phyloP scores from a whole-genome alignment of 805 yeast genomes.

The Starmera amethionina region DNA sequence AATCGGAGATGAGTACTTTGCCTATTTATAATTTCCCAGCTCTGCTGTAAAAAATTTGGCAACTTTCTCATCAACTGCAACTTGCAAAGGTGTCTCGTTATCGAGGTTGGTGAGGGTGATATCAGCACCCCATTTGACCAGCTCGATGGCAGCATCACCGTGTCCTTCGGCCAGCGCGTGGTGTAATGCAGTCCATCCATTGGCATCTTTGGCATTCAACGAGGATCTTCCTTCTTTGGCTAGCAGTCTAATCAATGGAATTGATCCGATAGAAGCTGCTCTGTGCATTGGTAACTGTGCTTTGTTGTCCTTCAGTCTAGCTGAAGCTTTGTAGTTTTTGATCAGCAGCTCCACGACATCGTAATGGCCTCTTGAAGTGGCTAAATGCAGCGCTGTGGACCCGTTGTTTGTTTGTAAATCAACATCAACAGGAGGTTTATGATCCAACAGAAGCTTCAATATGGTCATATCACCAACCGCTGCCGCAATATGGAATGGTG shows the following conservation, averaged over 20 bases:
- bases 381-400: slow-evolving; percentile 65
- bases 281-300: slow-evolving; percentile 67
- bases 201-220: slow-evolving; percentile 54
- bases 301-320: slow-evolving; percentile 55
- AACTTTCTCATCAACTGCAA: slow-evolving; percentile 45
- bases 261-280: slow-evolving; percentile 72
- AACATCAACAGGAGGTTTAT: slow-evolving; percentile 48
- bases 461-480: slow-evolving; percentile 58
- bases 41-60: slow-evolving; percentile 25
- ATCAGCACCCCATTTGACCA: slow-evolving; percentile 66
- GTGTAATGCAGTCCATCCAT: slow-evolving; percentile 82
- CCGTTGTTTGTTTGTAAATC: slow-evolving; percentile 57
- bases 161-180: slow-evolving; percentile 89
- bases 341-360: slow-evolving; percentile 47
- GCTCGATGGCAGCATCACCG: slow-evolving; percentile 58
- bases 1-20: too few species aligned
- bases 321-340: slow-evolving; percentile 43
- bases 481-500: slow-evolving; percentile 75
- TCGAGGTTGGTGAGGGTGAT: slow-evolving; percentile 32
- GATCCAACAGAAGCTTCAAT: slow-evolving; percentile 37
- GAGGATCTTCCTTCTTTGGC: slow-evolving; percentile 46
- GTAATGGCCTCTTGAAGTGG: slow-evolving; percentile 58
- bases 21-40: not conserved
- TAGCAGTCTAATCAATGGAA: slow-evolving; percentile 44
- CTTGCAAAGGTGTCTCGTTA: slow-evolving; percentile 45